Percentiles rank a stretch among this genome's conserved stretches.
Evolutionary conservation across 805 yeast genomes (phyloP).

Genomic region (Metschnikowia koreensis): DNA sequence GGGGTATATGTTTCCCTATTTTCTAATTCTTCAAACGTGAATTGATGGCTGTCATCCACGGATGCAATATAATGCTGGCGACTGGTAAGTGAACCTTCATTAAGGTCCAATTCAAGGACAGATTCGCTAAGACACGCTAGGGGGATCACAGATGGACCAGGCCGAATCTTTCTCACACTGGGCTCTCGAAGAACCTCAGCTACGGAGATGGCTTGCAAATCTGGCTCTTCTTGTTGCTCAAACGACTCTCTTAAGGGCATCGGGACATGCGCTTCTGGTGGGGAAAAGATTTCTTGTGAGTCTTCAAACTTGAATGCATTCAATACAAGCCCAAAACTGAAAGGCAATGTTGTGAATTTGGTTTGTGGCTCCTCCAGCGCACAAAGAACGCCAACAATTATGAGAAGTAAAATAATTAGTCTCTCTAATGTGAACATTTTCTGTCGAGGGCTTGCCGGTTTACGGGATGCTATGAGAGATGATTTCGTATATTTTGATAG

Average conservation of each 20-base stretch:
- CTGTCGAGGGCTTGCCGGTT: no score
- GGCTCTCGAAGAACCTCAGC: conserved; percentile 8
- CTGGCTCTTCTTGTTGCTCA: neutral
- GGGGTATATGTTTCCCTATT: conserved; percentile 16
- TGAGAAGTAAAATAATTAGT: neutral
- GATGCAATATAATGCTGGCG: conserved; percentile 34
- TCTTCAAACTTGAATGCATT: conserved; percentile 23
- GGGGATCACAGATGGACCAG: conserved; percentile 4
- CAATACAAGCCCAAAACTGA: conserved; percentile 36
- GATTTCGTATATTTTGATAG: neutral
- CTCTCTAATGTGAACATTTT: neutral
- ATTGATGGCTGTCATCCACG: conserved; percentile 38
- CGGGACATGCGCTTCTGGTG: neutral
- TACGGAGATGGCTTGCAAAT: conserved; percentile 7
- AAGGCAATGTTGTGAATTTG: conserved; percentile 26
- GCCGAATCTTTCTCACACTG: neutral
- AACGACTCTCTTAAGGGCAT: neutral
- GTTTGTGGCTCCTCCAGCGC: neutral
- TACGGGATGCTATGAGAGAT: neutral
- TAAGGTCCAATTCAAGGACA: conserved; percentile 26
- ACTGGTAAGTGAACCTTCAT: conserved; percentile 32
- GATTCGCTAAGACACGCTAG: conserved; percentile 13
- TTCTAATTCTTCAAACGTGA: conserved; percentile 35
- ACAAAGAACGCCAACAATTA: neutral
- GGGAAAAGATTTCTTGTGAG: neutral